These are phyloP conservation scores for Ambrosia trifida DNA, from an alignment of 129 eudicot genomes.

Conservation along the genomic window DNA sequence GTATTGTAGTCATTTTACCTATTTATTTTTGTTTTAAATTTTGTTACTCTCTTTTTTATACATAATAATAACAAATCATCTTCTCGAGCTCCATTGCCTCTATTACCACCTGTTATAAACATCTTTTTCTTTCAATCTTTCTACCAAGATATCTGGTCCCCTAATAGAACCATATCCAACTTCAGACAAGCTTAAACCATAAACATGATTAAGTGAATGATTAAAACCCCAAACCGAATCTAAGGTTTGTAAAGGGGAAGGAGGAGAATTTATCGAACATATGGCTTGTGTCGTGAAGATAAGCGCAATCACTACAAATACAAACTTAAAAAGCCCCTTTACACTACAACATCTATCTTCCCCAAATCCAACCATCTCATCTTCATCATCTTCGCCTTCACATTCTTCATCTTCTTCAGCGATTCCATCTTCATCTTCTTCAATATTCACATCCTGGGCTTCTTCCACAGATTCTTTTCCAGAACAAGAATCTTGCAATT, in stretches of 20 bases:
- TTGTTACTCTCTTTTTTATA: too few species aligned
- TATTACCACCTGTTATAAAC: too few species aligned
- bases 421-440: slow-evolving; percentile 22
- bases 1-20: too few species aligned
- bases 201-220: slow-evolving; percentile 20
- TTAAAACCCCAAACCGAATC: slow-evolving; percentile 8
- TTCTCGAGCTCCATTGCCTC: too few species aligned
- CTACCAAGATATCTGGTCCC: slow-evolving; percentile 17
- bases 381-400: slow-evolving; percentile 39
- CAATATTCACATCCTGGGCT: background rate
- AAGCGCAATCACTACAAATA: slow-evolving; percentile 45
- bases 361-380: slow-evolving; percentile 31
- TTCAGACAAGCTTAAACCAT: too few species aligned
- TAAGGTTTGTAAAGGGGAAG: slow-evolving; percentile 14
- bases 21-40: too few species aligned
- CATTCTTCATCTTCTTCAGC: too few species aligned
- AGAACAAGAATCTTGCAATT: slow-evolving; percentile 17
- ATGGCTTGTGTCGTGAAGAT: slow-evolving; percentile 39
- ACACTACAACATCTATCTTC: slow-evolving; percentile 47
- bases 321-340: slow-evolving; percentile 38
- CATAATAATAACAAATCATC: too few species aligned
- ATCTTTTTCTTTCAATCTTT: slow-evolving; percentile 1
- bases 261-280: slow-evolving; percentile 50
- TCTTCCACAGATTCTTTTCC: slow-evolving; percentile 24
- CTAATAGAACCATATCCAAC: slow-evolving; percentile 12